Evolutionary conservation across 495 filamentous ascomycete genomes (phyloP).

Genomic region (Penicillium mononematosum): DNA sequence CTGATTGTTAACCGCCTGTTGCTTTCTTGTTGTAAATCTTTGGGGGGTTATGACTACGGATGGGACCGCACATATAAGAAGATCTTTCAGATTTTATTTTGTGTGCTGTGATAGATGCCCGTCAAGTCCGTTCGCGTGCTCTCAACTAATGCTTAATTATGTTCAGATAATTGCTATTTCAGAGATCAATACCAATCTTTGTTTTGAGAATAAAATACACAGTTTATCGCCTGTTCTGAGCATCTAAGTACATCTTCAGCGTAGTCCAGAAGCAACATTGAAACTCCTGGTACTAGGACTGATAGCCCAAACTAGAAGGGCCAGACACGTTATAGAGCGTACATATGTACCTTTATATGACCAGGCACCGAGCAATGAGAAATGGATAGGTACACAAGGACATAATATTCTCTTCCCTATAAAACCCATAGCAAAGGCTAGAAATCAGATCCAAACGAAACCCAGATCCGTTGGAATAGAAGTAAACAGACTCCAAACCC

Average conservation of each 20-base stretch:
- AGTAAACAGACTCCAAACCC: constrained; percentile 4
- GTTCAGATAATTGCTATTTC: neutral
- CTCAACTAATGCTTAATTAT: constrained; percentile 15
- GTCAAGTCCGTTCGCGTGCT: neutral
- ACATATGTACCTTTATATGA: too few species aligned
- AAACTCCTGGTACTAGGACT: neutral
- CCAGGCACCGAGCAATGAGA: neutral
- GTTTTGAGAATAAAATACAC: neutral
- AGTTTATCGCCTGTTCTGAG: neutral
- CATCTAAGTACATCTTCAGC: neutral
- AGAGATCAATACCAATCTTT: neutral
- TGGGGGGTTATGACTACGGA: neutral
- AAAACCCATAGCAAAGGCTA: constrained; percentile 6
- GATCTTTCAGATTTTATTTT: neutral
- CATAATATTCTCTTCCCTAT: neutral
- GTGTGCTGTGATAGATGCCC: neutral
- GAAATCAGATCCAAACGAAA: neutral
- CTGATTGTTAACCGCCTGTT: neutral
- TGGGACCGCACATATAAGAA: neutral
- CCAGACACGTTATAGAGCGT: neutral
- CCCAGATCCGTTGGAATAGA: neutral
- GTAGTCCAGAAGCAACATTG: neutral
- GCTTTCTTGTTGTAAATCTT: neutral
- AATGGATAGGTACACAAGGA: neutral
- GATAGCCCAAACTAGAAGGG: too few species aligned